Evolutionary conservation across 1,139 yeast genomes (phyloP).

Genomic region (Debaryomycetaceae sp.): DNA sequence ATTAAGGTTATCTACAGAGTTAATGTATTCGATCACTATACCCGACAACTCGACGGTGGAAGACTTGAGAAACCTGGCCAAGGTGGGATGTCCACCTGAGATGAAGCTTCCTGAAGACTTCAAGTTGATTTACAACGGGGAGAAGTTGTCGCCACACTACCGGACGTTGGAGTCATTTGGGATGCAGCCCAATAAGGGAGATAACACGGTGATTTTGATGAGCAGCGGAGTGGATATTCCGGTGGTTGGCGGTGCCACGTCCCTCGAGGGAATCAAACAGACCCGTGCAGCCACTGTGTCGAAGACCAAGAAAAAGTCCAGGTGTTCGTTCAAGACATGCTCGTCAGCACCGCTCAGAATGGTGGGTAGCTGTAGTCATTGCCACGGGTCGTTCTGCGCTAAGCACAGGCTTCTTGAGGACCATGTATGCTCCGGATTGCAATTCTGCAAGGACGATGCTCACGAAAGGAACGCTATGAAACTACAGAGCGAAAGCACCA

Average conservation of each 20-base stretch:
- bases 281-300: slow-evolving; percentile 7
- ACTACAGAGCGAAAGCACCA: slow-evolving; percentile 42
- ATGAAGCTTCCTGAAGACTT: slow-evolving; percentile 36
- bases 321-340: slow-evolving; percentile 64
- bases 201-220: slow-evolving; percentile 44
- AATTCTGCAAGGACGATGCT: slow-evolving; percentile 75
- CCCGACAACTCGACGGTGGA: slow-evolving; percentile 50
- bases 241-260: slow-evolving; percentile 7
- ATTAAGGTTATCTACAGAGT: slow-evolving; percentile 42
- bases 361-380: slow-evolving; percentile 85
- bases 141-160: slow-evolving; percentile 36
- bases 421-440: slow-evolving; percentile 76
- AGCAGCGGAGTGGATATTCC: slow-evolving; percentile 27
- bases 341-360: slow-evolving; percentile 68
- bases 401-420: slow-evolving; percentile 84
- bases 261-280: slow-evolving; percentile 10
- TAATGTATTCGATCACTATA: slow-evolving; percentile 40
- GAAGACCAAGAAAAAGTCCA: slow-evolving; percentile 51
- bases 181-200: slow-evolving; percentile 16
- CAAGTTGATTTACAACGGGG: slow-evolving; percentile 53
- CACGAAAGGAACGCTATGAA: slow-evolving; percentile 47
- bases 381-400: slow-evolving; percentile 84
- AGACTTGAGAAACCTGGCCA: slow-evolving; percentile 44
- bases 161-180: slow-evolving; percentile 21
- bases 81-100: slow-evolving; percentile 36